These are phyloP conservation scores for Pseudogymnoascus sp. DNA, from an alignment of 2,329 filamentous ascomycete species.

Conservation along the genomic window DNA sequence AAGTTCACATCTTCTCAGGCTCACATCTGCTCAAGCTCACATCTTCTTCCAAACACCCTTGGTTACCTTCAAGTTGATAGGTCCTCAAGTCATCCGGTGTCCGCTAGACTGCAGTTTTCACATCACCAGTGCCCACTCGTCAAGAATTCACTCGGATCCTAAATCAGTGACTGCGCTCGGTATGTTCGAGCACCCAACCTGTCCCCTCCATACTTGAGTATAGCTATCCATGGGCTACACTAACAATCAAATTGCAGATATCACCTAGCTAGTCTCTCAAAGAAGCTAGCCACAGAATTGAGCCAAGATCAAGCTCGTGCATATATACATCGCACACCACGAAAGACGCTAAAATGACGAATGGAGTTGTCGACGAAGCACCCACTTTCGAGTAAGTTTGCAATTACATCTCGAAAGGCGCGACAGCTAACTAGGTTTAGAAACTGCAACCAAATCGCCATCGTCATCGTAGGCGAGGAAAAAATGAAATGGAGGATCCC, in stretches of 20 bases:
- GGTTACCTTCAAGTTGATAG: neutral
- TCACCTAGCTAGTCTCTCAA: neutral
- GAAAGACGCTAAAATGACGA: neutral
- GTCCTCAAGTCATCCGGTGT: neutral
- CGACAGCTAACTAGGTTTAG: neutral
- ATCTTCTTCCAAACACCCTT: neutral
- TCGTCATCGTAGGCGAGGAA: neutral
- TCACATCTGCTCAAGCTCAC: neutral
- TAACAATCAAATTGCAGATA: neutral
- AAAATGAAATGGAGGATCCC: neutral
- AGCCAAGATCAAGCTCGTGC: neutral
- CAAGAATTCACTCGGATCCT: neutral
- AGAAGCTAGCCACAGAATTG: neutral
- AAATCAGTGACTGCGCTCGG: neutral
- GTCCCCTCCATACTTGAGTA: neutral
- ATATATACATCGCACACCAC: neutral
- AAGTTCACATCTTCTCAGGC: neutral
- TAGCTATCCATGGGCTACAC: neutral
- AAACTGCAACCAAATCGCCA: neutral
- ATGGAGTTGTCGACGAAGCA: neutral
- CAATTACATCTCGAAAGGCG: neutral
- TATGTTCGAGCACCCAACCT: neutral
- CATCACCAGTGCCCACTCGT: neutral
- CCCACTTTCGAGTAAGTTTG: neutral
- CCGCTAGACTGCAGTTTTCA: neutral